Conservation (phyloP, 768 basidiomycete genomes). For the Cystobasidium tubakii region DNA sequence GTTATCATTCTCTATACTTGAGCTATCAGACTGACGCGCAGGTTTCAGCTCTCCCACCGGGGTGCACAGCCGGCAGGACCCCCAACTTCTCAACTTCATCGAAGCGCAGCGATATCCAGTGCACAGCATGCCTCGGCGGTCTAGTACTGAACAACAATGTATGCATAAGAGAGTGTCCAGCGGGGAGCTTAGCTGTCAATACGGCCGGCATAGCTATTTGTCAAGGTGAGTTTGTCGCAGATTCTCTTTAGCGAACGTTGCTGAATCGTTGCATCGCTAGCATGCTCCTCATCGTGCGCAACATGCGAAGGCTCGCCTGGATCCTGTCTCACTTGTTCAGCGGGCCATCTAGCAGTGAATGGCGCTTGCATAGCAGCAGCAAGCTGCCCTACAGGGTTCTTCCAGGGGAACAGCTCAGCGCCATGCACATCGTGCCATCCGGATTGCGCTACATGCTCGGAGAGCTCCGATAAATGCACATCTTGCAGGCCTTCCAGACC, state of each 20-base stretch:
- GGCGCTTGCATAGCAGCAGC: slow-evolving; percentile 63
- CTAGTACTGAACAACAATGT: slow-evolving; percentile 64
- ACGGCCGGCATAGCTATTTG: slow-evolving; percentile 64
- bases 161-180: slow-evolving; percentile 67
- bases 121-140: slow-evolving; percentile 72
- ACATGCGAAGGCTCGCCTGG: slow-evolving; percentile 64
- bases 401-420: slow-evolving; percentile 52
- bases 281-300: slow-evolving; percentile 67
- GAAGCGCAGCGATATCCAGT: slow-evolving; percentile 61
- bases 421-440: slow-evolving; percentile 70
- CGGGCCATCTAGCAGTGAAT: slow-evolving; percentile 58
- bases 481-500: slow-evolving; percentile 42
- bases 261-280: slow-evolving; percentile 46
- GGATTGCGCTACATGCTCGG: slow-evolving; percentile 60
- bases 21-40: not conserved
- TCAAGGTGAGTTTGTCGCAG: slow-evolving; percentile 56
- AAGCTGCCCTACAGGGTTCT: slow-evolving; percentile 67
- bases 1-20: not conserved
- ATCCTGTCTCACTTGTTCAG: slow-evolving; percentile 69
- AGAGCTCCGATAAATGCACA: slow-evolving; percentile 35
- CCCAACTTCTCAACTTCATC: slow-evolving; percentile 66
- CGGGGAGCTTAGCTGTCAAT: slow-evolving; percentile 62
- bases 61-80: slow-evolving; percentile 72
- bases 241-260: not conserved
- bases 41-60: slow-evolving; percentile 65